phyloP scores from a whole-genome alignment of 768 basidiomycete species.

The Boletellus sp. region DNA sequence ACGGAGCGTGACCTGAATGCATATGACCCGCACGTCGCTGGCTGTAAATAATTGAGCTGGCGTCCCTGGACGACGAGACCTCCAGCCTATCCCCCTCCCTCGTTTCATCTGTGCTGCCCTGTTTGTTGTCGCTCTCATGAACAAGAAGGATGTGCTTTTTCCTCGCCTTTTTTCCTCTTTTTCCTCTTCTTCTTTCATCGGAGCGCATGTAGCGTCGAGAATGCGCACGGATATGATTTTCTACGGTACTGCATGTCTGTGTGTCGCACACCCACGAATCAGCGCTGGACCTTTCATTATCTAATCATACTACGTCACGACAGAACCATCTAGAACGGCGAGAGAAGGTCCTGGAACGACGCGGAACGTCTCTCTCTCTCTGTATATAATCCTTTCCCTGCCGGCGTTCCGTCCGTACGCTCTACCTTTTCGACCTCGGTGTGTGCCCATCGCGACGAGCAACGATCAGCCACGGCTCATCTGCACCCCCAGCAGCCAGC shows the following conservation, averaged over 20 bases:
- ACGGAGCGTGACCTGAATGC: constrained; percentile 23
- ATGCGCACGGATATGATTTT: constrained; percentile 27
- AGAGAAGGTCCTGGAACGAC: constrained; percentile 34
- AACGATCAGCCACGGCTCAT: constrained; percentile 3
- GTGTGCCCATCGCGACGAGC: constrained; percentile 10
- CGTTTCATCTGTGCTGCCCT: constrained; percentile 17
- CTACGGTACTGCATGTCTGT: constrained; percentile 12
- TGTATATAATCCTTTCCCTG: constrained; percentile 26
- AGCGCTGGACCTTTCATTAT: constrained; percentile 23
- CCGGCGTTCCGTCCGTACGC: too few relatives aligned
- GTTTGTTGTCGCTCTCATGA: constrained; percentile 13
- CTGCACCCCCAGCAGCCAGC: constrained; percentile 6
- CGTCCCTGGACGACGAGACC: constrained; percentile 21
- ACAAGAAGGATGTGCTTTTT: constrained; percentile 12
- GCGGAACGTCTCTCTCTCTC: constrained; percentile 20
- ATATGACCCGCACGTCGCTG: constrained; percentile 14
- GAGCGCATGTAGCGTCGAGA: constrained; percentile 26
- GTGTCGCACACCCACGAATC: constrained; percentile 26
- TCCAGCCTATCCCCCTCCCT: constrained; percentile 17
- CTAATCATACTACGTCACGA: constrained; percentile 32
- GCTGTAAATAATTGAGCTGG: constrained; percentile 23
- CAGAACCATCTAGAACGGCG: constrained; percentile 32
- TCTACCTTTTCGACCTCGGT: constrained; percentile 6
- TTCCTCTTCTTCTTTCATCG: constrained; percentile 1
- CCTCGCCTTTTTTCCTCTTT: constrained; percentile 5